Conservation (phyloP, 495 filamentous ascomycete species). For the Entonaema liquescens region DNA sequence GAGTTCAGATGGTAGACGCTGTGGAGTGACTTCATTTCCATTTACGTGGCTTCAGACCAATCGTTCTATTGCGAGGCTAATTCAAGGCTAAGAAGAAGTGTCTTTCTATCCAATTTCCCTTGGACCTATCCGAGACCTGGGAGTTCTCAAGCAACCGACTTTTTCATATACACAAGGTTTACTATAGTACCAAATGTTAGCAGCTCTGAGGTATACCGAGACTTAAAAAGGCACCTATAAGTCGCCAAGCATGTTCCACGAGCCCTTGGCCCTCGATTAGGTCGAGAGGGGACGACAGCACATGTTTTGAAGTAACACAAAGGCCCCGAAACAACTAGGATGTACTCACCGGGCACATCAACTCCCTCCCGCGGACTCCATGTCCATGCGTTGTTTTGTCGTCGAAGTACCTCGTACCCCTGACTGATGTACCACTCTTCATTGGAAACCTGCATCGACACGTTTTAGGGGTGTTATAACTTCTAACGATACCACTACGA, state of each 20-base stretch:
- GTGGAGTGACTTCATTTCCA: slow-evolving; percentile 25
- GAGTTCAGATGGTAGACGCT: slow-evolving; percentile 14
- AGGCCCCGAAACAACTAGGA: not conserved
- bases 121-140: not conserved
- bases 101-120: slow-evolving; percentile 7
- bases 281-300: slow-evolving; percentile 14
- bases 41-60: slow-evolving; percentile 22
- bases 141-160: slow-evolving; percentile 25
- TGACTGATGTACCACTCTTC: slow-evolving; percentile 68
- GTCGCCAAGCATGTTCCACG: slow-evolving; percentile 4
- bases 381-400: slow-evolving; percentile 22
- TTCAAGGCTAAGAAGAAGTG: slow-evolving; percentile 14
- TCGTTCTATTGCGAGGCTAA: slow-evolving; percentile 39
- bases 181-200: slow-evolving; percentile 27
- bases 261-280: not conserved
- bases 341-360: slow-evolving; percentile 28
- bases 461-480: slow-evolving; percentile 22
- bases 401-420: slow-evolving; percentile 51
- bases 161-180: slow-evolving; percentile 44
- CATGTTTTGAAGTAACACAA: slow-evolving; percentile 10
- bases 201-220: slow-evolving; percentile 1
- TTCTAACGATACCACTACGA: slow-evolving; percentile 9
- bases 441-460: slow-evolving; percentile 40
- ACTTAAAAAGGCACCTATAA: slow-evolving; percentile 2
- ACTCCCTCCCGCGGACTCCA: slow-evolving; percentile 14